These are phyloP conservation scores for Pseudocercospora pini-densiflorae DNA, from an alignment of 2,329 filamentous ascomycete species.

Conservation along the genomic window DNA sequence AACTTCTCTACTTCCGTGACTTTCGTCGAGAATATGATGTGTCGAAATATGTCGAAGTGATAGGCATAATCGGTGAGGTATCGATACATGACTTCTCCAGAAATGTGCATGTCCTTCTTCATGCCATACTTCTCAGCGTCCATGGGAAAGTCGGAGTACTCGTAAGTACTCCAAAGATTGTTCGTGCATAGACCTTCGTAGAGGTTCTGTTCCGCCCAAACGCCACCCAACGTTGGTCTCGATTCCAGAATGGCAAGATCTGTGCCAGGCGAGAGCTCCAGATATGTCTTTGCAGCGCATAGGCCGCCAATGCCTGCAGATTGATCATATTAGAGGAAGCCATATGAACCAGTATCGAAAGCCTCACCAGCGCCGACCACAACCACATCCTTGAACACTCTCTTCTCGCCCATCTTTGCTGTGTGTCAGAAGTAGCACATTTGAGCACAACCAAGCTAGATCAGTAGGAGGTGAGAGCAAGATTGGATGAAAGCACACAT, in stretches of 20 bases:
- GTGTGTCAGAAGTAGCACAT: background rate
- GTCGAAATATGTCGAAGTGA: conserved; percentile 53
- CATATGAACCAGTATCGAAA: background rate
- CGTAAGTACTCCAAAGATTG: conserved; percentile 72
- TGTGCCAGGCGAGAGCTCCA: conserved; percentile 11
- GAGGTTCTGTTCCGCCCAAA: conserved; percentile 69
- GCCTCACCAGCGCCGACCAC: conserved; percentile 15
- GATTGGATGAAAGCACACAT: no score
- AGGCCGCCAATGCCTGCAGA: conserved; percentile 18
- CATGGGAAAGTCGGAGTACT: conserved; percentile 76
- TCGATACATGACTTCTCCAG: conserved; percentile 58
- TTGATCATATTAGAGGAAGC: background rate
- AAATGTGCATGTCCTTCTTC: conserved; percentile 60
- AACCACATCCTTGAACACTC: conserved; percentile 12
- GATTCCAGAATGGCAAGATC: conserved; percentile 16
- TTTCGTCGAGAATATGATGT: conserved; percentile 54
- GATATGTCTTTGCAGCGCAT: conserved; percentile 22
- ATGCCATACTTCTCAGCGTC: conserved; percentile 45
- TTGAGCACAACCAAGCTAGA: background rate
- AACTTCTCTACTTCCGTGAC: conserved; percentile 54
- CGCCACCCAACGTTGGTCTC: conserved; percentile 60
- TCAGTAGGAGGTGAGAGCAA: background rate
- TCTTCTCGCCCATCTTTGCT: conserved; percentile 4
- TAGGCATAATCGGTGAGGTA: conserved; percentile 63
- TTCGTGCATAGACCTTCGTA: conserved; percentile 73